A percentile compares a stretch with the other conserved stretches of the same genome.
phyloP scores from a whole-genome alignment of 164 flowering plant genomes.

The Nymphaea colorata region DNA sequence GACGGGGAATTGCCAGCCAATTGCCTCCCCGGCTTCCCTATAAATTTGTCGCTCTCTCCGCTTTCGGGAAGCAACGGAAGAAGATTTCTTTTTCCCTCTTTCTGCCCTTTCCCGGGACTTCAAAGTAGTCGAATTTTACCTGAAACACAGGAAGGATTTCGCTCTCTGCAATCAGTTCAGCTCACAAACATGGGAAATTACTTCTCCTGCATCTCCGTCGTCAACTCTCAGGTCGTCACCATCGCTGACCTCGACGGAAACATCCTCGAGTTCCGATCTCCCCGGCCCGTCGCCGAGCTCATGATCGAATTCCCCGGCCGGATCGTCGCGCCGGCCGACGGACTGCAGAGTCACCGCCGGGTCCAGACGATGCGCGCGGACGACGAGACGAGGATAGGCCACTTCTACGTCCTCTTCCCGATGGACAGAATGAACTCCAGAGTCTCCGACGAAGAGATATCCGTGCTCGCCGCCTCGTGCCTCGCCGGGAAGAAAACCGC shows the following conservation, averaged over 20 bases:
- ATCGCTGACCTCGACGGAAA: neutral
- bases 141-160: too few species aligned
- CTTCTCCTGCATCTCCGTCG: neutral
- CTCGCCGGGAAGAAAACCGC: neutral
- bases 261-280: neutral
- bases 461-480: neutral
- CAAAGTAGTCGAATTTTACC: too few species aligned
- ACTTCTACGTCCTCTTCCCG: neutral
- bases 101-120: too few species aligned
- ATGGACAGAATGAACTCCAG: neutral
- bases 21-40: too few species aligned
- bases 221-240: neutral
- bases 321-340: neutral
- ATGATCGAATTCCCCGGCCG: slow-evolving; percentile 1
- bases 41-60: too few species aligned
- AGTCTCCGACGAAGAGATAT: slow-evolving; percentile 1
- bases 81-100: too few species aligned
- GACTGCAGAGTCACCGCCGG: neutral
- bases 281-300: neutral
- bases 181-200: neutral
- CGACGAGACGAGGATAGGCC: neutral
- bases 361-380: neutral
- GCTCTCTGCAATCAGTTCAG: too few species aligned
- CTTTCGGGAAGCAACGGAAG: too few species aligned
- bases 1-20: too few species aligned